Conservation (phyloP, 106 monocot genomes). For the Allium sativum region DNA sequence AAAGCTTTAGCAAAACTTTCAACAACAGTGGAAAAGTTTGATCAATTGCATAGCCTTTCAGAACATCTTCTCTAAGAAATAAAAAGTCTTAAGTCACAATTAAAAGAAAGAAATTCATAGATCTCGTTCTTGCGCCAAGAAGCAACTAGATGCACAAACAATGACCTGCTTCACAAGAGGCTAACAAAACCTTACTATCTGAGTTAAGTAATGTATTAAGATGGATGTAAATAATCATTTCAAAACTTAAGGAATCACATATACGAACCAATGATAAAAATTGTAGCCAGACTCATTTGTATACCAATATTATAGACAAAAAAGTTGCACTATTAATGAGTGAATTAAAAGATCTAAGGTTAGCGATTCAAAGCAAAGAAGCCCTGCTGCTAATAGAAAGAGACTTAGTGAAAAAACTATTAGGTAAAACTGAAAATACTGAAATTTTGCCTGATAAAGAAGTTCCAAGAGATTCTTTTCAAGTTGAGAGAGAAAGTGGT, state of each 20-base stretch:
- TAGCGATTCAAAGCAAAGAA: slow-evolving; percentile 54
- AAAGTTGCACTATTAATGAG: slow-evolving; percentile 27
- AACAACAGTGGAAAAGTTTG: slow-evolving; percentile 77
- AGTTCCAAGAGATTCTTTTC: slow-evolving; percentile 23
- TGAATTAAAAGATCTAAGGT: slow-evolving; percentile 54
- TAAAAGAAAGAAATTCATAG: slow-evolving; percentile 67
- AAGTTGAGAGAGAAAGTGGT: slow-evolving; percentile 16
- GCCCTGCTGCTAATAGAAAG: slow-evolving; percentile 62
- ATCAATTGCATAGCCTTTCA: slow-evolving; percentile 86
- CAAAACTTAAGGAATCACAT: slow-evolving; percentile 34
- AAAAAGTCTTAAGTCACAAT: slow-evolving; percentile 75
- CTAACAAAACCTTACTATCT: slow-evolving; percentile 42
- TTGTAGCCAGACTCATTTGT: slow-evolving; percentile 22
- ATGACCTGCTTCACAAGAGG: slow-evolving; percentile 67
- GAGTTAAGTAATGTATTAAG: slow-evolving; percentile 36
- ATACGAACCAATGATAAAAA: slow-evolving; percentile 30
- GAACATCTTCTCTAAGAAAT: slow-evolving; percentile 79
- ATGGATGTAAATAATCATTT: slow-evolving; percentile 35
- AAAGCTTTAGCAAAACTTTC: slow-evolving; percentile 71
- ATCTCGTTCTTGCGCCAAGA: slow-evolving; percentile 93
- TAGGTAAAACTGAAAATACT: slow-evolving; percentile 31
- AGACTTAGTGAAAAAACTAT: slow-evolving; percentile 39
- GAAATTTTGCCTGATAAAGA: slow-evolving; percentile 40
- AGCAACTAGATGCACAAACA: slow-evolving; percentile 67
- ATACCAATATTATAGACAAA: slow-evolving; percentile 39